Conservation (phyloP, 805 yeast genomes). For the Suhomyces pyralidae region DNA sequence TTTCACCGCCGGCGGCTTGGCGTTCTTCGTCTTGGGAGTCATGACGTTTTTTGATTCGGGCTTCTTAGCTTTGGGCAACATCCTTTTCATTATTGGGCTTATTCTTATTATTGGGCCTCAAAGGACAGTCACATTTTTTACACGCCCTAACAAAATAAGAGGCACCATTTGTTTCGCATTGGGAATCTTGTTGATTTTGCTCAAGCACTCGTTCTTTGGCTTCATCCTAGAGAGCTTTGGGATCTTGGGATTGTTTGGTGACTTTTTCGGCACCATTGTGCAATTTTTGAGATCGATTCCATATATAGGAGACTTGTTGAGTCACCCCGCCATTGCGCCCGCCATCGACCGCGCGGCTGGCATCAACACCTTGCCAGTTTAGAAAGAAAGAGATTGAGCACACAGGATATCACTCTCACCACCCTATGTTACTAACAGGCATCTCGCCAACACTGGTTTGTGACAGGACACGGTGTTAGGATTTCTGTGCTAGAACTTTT, state of each 20-base stretch:
- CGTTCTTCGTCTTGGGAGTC: conserved; percentile 78
- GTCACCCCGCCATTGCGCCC: conserved; percentile 83
- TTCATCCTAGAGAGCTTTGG: conserved; percentile 84
- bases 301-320: conserved; percentile 76
- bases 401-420: neutral
- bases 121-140: conserved; percentile 76
- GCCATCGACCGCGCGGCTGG: conserved; percentile 44
- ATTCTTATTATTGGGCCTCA: conserved; percentile 84
- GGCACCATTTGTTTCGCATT: conserved; percentile 76
- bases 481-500: neutral
- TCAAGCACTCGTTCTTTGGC: conserved; percentile 78
- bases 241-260: conserved; percentile 87
- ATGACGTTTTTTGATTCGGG: conserved; percentile 86
- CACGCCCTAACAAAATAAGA: conserved; percentile 81
- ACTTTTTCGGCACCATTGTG: conserved; percentile 85
- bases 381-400: conserved; percentile 6
- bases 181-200: conserved; percentile 74
- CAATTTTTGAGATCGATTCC: conserved; percentile 88
- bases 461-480: too few relatives aligned
- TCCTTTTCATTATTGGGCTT: conserved; percentile 76
- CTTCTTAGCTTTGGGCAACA: conserved; percentile 84
- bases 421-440: too few relatives aligned
- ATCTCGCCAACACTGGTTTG: too few relatives aligned
- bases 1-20: conserved; percentile 79
- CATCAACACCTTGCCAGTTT: conserved; percentile 40